These are phyloP conservation scores for Kalmanozyma brasiliensis DNA, from an alignment of 1,284 basidiomycete species.

Conservation along the genomic window DNA sequence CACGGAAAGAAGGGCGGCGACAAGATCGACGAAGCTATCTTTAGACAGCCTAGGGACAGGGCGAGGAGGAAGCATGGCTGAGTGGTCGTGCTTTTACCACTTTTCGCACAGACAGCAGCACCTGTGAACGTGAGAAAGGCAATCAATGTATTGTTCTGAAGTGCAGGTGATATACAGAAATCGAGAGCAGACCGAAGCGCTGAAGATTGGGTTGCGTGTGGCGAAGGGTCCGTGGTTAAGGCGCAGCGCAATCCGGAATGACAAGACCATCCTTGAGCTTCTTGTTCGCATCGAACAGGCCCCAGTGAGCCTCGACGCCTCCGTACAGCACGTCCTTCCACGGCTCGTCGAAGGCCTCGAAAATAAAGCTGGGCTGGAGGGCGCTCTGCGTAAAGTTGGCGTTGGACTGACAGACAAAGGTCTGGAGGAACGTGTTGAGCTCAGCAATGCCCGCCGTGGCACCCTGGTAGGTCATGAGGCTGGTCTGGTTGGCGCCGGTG, in stretches of 20 bases:
- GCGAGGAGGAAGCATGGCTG: constrained; percentile 40
- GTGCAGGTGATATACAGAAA: too few relatives aligned
- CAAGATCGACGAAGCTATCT: constrained; percentile 6
- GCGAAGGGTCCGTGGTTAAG: too few relatives aligned
- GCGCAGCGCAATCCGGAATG: constrained; percentile 70
- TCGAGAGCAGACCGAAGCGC: too few relatives aligned
- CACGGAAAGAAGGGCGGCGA: not conserved
- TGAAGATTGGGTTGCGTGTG: too few relatives aligned
- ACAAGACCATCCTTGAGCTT: constrained; percentile 64
- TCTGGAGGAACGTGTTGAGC: constrained; percentile 76
- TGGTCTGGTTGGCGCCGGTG: constrained; percentile 71
- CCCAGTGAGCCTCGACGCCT: constrained; percentile 78
- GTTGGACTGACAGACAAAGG: constrained; percentile 88
- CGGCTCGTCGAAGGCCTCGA: constrained; percentile 81
- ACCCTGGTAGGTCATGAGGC: constrained; percentile 29
- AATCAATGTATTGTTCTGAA: too few relatives aligned
- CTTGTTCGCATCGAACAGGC: constrained; percentile 42
- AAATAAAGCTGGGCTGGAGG: constrained; percentile 61
- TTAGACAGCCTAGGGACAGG: constrained; percentile 38
- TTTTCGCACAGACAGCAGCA: too few relatives aligned
- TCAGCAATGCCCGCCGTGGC: constrained; percentile 48
- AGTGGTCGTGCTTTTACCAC: too few relatives aligned
- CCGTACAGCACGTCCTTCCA: constrained; percentile 84
- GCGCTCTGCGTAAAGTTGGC: constrained; percentile 78
- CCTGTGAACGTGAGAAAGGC: too few relatives aligned